Evolutionary conservation across 176 grass and related monocot species (phyloP).

Genomic region (Triticum monococcum): DNA sequence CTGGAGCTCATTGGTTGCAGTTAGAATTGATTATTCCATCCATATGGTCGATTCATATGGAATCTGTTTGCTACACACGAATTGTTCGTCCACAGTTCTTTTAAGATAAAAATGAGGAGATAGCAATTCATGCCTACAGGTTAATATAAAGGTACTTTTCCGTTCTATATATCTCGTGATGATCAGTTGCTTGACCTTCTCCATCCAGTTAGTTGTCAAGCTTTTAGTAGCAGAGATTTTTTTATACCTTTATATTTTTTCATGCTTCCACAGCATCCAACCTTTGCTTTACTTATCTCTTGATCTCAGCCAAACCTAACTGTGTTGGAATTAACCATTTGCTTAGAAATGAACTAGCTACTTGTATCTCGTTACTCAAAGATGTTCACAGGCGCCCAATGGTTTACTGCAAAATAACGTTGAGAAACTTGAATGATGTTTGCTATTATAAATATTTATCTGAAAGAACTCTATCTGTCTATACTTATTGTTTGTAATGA

Average conservation of each 20-base stretch:
- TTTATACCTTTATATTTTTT: not conserved
- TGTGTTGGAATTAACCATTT: not conserved
- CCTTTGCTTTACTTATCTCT: slow-evolving; percentile 2
- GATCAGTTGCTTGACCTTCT: not conserved
- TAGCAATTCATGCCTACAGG: too few species aligned
- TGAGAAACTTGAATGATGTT: not conserved
- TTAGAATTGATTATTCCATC: not conserved
- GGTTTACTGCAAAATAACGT: not conserved
- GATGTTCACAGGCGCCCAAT: not conserved
- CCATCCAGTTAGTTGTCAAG: not conserved
- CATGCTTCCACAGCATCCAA: not conserved
- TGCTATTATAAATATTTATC: too few species aligned
- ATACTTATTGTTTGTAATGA: not conserved
- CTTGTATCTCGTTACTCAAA: not conserved
- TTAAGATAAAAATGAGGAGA: too few species aligned
- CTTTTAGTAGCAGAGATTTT: not conserved
- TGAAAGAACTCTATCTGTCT: not conserved
- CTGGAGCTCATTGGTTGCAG: not conserved
- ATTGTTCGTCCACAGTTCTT: not conserved
- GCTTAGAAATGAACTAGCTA: not conserved
- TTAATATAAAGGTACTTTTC: slow-evolving; percentile 47
- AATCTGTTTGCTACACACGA: not conserved
- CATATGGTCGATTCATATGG: not conserved
- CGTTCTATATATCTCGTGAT: not conserved
- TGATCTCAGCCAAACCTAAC: not conserved